Conservation (phyloP, 2,329 filamentous ascomycete genomes). For the Xylariaceae sp. region DNA sequence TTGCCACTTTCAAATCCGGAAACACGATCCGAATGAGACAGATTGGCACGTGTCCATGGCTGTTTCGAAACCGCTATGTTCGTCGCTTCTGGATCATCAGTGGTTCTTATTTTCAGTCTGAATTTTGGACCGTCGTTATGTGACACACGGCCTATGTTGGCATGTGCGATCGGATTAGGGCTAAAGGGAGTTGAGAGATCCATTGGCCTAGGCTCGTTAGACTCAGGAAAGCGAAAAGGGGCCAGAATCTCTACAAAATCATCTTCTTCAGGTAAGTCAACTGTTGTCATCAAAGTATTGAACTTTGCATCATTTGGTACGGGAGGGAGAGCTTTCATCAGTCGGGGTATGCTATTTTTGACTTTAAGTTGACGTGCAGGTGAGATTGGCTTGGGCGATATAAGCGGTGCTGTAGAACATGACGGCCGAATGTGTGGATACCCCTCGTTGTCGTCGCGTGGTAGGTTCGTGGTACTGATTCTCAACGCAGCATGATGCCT, state of each 20-base stretch:
- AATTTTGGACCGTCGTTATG: constrained; percentile 27
- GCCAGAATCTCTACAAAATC: constrained; percentile 29
- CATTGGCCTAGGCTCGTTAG: background rate
- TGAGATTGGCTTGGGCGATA: constrained; percentile 50
- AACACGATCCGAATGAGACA: constrained; percentile 5
- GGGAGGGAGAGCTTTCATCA: constrained; percentile 53
- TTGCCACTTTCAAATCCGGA: constrained; percentile 12
- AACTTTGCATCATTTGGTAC: constrained; percentile 36
- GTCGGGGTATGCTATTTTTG: constrained; percentile 48
- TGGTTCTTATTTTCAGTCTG: constrained; percentile 25
- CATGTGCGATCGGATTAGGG: background rate
- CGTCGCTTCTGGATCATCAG: constrained; percentile 16
- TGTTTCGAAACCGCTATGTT: constrained; percentile 9
- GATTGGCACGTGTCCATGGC: constrained; percentile 11
- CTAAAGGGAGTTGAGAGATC: background rate
- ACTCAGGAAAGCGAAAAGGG: constrained; percentile 24
- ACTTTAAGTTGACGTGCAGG: constrained; percentile 43
- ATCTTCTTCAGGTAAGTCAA: constrained; percentile 22
- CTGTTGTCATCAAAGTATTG: constrained; percentile 18
- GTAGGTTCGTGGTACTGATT: constrained; percentile 26
- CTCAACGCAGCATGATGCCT: constrained; percentile 27
- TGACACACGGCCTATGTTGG: background rate
- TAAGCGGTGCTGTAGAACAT: constrained; percentile 34
- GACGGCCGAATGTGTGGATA: constrained; percentile 28
- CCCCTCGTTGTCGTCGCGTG: constrained; percentile 24